These are phyloP conservation scores for Pseudovirgaria hyperparasitica DNA, from an alignment of 2,329 filamentous ascomycete species.

Conservation along the genomic window DNA sequence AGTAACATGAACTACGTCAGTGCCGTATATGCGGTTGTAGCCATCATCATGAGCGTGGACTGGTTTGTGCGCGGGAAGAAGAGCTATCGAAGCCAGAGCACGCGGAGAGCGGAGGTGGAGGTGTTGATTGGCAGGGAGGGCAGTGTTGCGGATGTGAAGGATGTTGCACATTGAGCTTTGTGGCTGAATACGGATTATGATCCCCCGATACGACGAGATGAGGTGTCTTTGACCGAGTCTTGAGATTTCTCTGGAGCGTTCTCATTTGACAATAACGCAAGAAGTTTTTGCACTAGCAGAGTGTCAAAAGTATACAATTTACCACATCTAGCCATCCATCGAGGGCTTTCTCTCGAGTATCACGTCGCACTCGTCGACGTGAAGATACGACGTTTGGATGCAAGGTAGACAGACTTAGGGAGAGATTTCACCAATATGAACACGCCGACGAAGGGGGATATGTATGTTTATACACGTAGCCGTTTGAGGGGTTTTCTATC, in stretches of 20 bases:
- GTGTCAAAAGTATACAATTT: neutral
- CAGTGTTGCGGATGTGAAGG: constrained; percentile 4
- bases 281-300: neutral
- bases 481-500: too few relatives aligned
- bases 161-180: too few relatives aligned
- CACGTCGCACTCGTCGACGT: too few relatives aligned
- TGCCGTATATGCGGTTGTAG: constrained; percentile 14
- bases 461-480: too few relatives aligned
- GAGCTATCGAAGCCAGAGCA: constrained; percentile 16
- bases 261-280: neutral
- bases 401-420: too few relatives aligned
- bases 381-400: too few relatives aligned
- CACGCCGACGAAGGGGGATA: too few relatives aligned
- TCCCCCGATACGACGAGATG: too few relatives aligned
- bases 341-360: too few relatives aligned
- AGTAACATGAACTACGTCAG: constrained; percentile 19
- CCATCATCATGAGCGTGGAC: constrained; percentile 15
- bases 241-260: neutral
- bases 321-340: neutral
- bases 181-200: too few relatives aligned
- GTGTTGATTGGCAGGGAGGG: constrained; percentile 9
- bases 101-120: constrained; percentile 13
- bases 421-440: too few relatives aligned
- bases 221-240: neutral
- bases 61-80: constrained; percentile 17